Base-by-base conservation (phyloP, 305 asterid species). In the Euphrasia arctica region DNA sequence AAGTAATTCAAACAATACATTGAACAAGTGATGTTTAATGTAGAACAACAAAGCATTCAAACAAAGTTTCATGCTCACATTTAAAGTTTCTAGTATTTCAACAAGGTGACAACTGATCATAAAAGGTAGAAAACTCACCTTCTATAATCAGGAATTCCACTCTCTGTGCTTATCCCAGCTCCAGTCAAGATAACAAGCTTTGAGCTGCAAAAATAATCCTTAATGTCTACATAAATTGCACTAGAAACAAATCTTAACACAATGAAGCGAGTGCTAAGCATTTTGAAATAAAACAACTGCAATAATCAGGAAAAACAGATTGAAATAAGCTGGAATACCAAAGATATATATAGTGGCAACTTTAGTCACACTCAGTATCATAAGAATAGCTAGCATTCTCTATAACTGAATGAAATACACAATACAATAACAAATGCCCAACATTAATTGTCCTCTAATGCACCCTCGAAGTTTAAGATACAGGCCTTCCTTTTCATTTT, bases 91-190 rank as follows among this genome's bases (percentile, higher is more conserved):
- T 36, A 58, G 52, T 34, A 61, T 45, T 45, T 29, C 51, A 49
- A 45, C 56, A 43, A 11, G 42, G 52, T 11, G 31, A 54, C 7
- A 14, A 41, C 31, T 59, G 48, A 7, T 22, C 3, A 60, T 7
- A 42, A 14, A 58, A 54, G 51, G 54, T 25, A 29, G 18, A 66
- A 65, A 69, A 45, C 31, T 52, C 64, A 92, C 98, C 98, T 92
- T 77, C 97, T 80, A 77, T 92, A 92, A 75, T 92, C 98, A 63
- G 98, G 98, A 80, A 92, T 92, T 54, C 98, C 98, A 55, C 97
- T 85, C 81, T 92, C 98, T 54, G 98, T 92, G 85, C 98, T 92
- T 63, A 92, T 87, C 62, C 97, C 98, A 58, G 97, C 98, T 73
- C 98, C 98, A 47, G 97, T 85, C 83, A 92, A 77, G 70, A 92